Percentiles rank a stretch among this genome's conserved stretches.
Conservation (phyloP, 768 basidiomycete genomes). For the Paxillus ammoniavirescens region DNA sequence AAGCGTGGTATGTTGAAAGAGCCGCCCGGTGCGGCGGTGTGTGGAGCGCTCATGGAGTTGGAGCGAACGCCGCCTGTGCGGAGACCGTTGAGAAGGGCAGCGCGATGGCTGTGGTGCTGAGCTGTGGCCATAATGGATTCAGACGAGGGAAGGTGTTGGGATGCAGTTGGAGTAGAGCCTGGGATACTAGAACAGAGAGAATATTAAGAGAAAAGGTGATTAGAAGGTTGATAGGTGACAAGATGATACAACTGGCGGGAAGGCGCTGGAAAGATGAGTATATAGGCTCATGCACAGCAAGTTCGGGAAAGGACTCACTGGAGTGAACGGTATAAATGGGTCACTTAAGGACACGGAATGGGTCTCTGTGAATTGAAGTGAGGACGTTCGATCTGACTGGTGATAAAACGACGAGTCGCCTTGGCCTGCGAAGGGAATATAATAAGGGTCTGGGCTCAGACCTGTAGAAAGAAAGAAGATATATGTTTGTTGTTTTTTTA, state of each 20-base stretch:
- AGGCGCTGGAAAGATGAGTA: background rate
- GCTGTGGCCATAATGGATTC: constrained; percentile 40
- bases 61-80: constrained; percentile 89
- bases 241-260: constrained; percentile 14
- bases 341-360: constrained; percentile 7
- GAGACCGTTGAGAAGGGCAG: constrained; percentile 84
- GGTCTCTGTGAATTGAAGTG: background rate
- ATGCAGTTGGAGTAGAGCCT: constrained; percentile 10
- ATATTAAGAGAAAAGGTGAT: constrained; percentile 32
- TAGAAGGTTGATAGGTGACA: constrained; percentile 14
- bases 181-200: constrained; percentile 16
- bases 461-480: constrained; percentile 16
- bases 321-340: constrained; percentile 16
- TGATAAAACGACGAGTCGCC: constrained; percentile 3
- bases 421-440: constrained; percentile 15
- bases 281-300: background rate
- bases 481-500: constrained; percentile 9
- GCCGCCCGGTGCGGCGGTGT: constrained; percentile 62
- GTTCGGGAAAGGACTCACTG: constrained; percentile 1
- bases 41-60: constrained; percentile 55
- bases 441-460: constrained; percentile 11
- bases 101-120: constrained; percentile 55
- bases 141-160: constrained; percentile 10
- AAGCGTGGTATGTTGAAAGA: constrained; percentile 67
- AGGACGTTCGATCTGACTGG: constrained; percentile 5